Conservation (phyloP, 805 yeast species). For the Jamesozyma rosinii region DNA sequence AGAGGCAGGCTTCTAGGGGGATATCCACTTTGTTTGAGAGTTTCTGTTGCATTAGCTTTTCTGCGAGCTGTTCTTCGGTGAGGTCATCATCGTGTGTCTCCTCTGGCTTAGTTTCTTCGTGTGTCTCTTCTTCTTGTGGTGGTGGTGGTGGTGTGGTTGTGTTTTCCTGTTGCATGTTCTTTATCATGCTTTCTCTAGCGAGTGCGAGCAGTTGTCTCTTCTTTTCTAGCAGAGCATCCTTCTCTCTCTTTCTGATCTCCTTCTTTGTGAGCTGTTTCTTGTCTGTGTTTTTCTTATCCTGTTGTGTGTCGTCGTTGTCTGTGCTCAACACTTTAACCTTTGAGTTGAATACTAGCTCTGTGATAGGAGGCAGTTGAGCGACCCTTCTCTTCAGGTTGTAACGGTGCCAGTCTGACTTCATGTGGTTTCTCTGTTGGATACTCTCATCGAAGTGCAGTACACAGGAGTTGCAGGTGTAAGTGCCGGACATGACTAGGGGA, state of each 20-base stretch:
- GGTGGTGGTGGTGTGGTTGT: neutral
- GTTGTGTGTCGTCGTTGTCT: constrained; percentile 4
- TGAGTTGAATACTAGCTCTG: constrained; percentile 57
- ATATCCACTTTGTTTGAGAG: constrained; percentile 36
- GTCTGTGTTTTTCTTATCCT: constrained; percentile 4
- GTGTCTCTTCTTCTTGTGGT: neutral
- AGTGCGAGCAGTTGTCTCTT: constrained; percentile 34
- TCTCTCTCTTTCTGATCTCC: constrained; percentile 35
- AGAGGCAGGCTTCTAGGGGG: constrained; percentile 45
- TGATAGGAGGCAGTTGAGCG: constrained; percentile 71
- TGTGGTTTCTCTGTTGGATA: constrained; percentile 76
- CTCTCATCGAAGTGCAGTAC: constrained; percentile 66
- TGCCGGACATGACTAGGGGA: constrained; percentile 10
- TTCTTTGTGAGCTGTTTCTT: constrained; percentile 34
- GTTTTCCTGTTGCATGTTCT: constrained; percentile 13
- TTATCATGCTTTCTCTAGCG: constrained; percentile 34
- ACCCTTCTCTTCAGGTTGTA: constrained; percentile 92
- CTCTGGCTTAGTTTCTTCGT: constrained; percentile 1
- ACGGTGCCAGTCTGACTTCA: constrained; percentile 98
- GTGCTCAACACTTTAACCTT: constrained; percentile 39
- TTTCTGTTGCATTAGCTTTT: constrained; percentile 33
- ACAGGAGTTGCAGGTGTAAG: constrained; percentile 80
- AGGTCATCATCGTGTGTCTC: constrained; percentile 17
- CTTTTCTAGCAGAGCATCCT: constrained; percentile 35
- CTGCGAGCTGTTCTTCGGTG: constrained; percentile 33